Percentiles rank a stretch among this genome's conserved stretches.
These are phyloP conservation scores for Coemansia sp. DNA, from an alignment of 192 early-diverging fungal genomes.

Conservation along the genomic window DNA sequence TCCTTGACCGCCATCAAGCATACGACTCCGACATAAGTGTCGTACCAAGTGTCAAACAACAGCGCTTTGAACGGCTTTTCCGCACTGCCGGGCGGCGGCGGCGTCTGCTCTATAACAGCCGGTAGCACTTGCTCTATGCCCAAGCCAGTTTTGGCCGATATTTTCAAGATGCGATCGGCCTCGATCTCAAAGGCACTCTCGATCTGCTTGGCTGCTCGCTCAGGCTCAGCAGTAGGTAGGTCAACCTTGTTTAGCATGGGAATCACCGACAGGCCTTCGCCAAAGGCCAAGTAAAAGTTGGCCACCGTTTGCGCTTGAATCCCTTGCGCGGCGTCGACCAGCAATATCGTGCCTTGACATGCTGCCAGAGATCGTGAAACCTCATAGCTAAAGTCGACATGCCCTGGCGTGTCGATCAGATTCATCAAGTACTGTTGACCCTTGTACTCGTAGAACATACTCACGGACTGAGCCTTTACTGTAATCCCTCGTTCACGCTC, in stretches of 20 bases:
- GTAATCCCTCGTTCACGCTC: conserved; percentile 97
- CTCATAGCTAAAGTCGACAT: conserved; percentile 96
- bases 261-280: conserved; percentile 80
- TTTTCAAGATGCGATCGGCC: conserved; percentile 61
- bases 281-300: conserved; percentile 94
- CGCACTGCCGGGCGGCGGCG: conserved; percentile 69
- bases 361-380: conserved; percentile 92
- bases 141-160: conserved; percentile 87
- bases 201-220: conserved; percentile 76
- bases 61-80: conserved; percentile 77
- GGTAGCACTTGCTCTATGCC: conserved; percentile 76
- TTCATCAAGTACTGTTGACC: conserved; percentile 87
- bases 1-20: conserved; percentile 89
- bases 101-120: conserved; percentile 75
- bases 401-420: conserved; percentile 93
- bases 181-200: conserved; percentile 86
- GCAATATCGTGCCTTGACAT: conserved; percentile 88
- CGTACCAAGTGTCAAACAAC: conserved; percentile 98
- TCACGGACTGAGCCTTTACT: conserved; percentile 91
- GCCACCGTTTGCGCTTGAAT: conserved; percentile 98
- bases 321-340: conserved; percentile 94
- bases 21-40: conserved; percentile 96
- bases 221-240: conserved; percentile 83
- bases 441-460: conserved; percentile 89
- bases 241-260: conserved; percentile 97